Evolutionary conservation across 768 basidiomycete species (phyloP), one percentile per base, ranked within the genome.

Genomic region (Boletus huronensis): DNA sequence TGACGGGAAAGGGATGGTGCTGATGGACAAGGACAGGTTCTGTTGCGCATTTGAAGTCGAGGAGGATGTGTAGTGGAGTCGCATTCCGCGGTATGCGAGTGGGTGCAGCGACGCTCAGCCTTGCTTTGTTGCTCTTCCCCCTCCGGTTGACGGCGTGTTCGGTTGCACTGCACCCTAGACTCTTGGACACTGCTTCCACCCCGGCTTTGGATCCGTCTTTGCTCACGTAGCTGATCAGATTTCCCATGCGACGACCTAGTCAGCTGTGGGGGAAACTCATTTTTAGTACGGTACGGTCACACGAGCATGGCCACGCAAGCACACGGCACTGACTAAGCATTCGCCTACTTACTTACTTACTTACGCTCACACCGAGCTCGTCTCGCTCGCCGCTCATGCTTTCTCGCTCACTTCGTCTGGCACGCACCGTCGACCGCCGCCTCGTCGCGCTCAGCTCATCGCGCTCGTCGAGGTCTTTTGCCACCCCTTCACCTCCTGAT

Each of bases 21-120:
- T 96, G 46, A 52, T 93, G 52, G 90, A 90, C 62, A 87, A 80
- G 63, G 83, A 88, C 32, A 80, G 80, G 39, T 96, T 93, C 65
- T 95, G 93, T 65, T 91, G 90, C 65, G 88, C 87, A 6, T 92
- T 90, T 55, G 88, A 91, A 67, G 89, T 90, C 6, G 78, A 82
- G 62, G 82, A 79, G 42, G 61, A 31, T 5, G 45, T 34, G 48
- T 44, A 45, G 39, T 26, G 14, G 7, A 5, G 16, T 6, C 13
- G 28, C n/a, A 43, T 13, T 16, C 2, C n/a, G n/a, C n/a, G n/a
- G n/a, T n/a, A n/a, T n/a, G n/a, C n/a, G n/a, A n/a, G n/a, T n/a
- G n/a, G n/a, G n/a, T n/a, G n/a, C n/a, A n/a, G n/a, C n/a, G n/a
- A n/a, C n/a, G n/a, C n/a, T n/a, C n/a, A n/a, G n/a, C n/a, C n/a